These are phyloP conservation scores for Dactylonectria estremocensis DNA, from an alignment of 2,329 filamentous ascomycete species.

Conservation along the genomic window DNA sequence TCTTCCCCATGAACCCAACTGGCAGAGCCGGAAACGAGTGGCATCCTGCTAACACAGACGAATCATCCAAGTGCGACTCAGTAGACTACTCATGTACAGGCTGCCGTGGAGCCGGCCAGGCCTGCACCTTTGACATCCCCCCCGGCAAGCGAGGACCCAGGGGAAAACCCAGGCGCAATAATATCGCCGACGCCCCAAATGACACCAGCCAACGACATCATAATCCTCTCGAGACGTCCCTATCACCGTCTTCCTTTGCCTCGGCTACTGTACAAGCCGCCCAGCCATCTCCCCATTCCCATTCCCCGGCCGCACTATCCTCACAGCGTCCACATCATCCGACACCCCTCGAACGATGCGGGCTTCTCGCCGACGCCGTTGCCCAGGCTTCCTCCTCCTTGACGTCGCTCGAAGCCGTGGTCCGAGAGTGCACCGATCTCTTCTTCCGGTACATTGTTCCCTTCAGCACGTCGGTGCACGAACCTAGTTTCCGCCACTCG, in stretches of 20 bases:
- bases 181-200: not conserved
- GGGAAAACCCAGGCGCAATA: not conserved
- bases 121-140: conserved; percentile 9
- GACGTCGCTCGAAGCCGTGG: not conserved
- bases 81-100: conserved; percentile 1
- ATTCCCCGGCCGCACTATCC: not conserved
- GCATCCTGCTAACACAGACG: no score
- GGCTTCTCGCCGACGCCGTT: conserved; percentile 7
- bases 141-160: conserved; percentile 4
- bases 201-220: not conserved
- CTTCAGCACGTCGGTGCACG: conserved; percentile 2
- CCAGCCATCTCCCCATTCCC: not conserved
- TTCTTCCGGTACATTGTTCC: conserved; percentile 7
- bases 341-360: not conserved
- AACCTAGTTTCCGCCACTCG: not conserved
- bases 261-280: no score
- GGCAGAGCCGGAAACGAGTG: not conserved
- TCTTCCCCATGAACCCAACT: not conserved
- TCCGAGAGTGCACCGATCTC: not conserved
- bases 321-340: not conserved
- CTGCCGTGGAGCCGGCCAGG: not conserved
- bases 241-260: no score
- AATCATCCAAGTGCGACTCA: not conserved
- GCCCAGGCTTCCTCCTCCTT: not conserved
- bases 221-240: no score